Evolutionary conservation across 73 alveolate species (phyloP).

Genomic region (Uronychia setigera): DNA sequence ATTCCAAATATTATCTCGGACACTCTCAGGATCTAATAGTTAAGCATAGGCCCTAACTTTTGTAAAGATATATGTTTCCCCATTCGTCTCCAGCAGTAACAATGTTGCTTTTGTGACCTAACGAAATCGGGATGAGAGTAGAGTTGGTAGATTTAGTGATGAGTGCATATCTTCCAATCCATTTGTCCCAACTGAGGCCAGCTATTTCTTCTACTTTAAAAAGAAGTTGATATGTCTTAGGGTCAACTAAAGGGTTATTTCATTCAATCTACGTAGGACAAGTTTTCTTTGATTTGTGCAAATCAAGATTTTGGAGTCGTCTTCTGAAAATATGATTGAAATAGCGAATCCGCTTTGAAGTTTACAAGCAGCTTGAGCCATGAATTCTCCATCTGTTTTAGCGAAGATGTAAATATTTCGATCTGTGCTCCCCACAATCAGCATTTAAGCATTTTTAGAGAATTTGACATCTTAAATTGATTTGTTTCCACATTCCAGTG

Average conservation of each 20-base stretch:
- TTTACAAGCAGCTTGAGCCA: conserved; percentile 50
- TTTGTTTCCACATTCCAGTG: conserved; percentile 76
- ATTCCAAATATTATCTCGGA: conserved; percentile 75
- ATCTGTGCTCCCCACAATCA: conserved; percentile 81
- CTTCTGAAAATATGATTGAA: conserved; percentile 56
- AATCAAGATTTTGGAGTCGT: conserved; percentile 48
- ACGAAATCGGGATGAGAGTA: conserved; percentile 49
- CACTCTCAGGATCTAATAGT: conserved; percentile 31
- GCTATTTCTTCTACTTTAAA: conserved; percentile 51
- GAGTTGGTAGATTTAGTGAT: conserved; percentile 43
- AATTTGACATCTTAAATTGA: conserved; percentile 79
- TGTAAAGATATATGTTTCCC: conserved; percentile 76
- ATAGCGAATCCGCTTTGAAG: conserved; percentile 70
- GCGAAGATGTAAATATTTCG: conserved; percentile 68
- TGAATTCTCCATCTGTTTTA: conserved; percentile 52
- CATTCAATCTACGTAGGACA: conserved; percentile 23
- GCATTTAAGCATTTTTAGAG: conserved; percentile 69
- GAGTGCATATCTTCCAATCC: conserved; percentile 59
- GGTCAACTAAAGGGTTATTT: conserved; percentile 29
- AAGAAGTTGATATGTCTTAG: conserved; percentile 38
- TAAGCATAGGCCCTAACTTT: conserved; percentile 10
- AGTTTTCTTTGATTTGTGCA: conserved; percentile 70
- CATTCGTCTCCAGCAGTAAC: conserved; percentile 86
- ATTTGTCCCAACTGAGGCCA: conserved; percentile 34
- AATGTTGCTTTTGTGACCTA: conserved; percentile 61